Percentiles rank a stretch among this genome's conserved stretches.
phyloP scores from a whole-genome alignment of 306 rosid species.

The Cicer yamashitae region DNA sequence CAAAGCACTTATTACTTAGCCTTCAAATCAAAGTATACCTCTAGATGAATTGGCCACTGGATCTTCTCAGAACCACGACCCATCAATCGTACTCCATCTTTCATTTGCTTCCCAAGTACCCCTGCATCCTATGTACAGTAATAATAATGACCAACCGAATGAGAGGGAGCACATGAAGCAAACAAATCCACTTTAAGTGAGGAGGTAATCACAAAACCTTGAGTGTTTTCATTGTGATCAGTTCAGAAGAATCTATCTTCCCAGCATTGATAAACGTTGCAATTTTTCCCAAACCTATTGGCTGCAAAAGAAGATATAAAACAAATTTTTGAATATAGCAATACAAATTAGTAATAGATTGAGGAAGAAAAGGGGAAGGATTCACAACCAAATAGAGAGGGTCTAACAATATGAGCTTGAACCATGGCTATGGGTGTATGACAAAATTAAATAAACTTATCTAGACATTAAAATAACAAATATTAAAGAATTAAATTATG shows the following conservation, averaged over 20 bases:
- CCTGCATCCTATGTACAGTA: conserved; percentile 78
- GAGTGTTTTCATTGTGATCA: conserved; percentile 92
- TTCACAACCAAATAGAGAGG: background rate
- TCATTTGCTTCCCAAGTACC: conserved; percentile 87
- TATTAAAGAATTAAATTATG: background rate
- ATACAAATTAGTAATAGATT: background rate
- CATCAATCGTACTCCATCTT: conserved; percentile 95
- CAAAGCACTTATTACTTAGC: conserved; percentile 29
- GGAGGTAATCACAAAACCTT: conserved; percentile 62
- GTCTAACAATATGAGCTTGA: conserved; percentile 23
- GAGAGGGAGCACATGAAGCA: conserved; percentile 39
- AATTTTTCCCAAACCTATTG: conserved; percentile 89
- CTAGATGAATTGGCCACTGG: conserved; percentile 91
- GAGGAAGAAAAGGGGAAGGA: background rate
- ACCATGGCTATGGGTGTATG: conserved; percentile 4
- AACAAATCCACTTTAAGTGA: conserved; percentile 40
- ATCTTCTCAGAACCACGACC: conserved; percentile 93
- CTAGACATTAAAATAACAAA: conserved; percentile 12
- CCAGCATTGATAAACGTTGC: conserved; percentile 86
- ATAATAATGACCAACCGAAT: conserved; percentile 43
- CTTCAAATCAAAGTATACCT: conserved; percentile 58
- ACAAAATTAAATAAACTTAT: background rate
- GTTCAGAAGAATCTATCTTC: conserved; percentile 86
- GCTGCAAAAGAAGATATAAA: conserved; percentile 58
- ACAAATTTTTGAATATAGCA: background rate